Evolutionary conservation across 345 rosid species (phyloP), one percentile per base, ranked within the genome.

Genomic region (Aethionema arabicum): DNA sequence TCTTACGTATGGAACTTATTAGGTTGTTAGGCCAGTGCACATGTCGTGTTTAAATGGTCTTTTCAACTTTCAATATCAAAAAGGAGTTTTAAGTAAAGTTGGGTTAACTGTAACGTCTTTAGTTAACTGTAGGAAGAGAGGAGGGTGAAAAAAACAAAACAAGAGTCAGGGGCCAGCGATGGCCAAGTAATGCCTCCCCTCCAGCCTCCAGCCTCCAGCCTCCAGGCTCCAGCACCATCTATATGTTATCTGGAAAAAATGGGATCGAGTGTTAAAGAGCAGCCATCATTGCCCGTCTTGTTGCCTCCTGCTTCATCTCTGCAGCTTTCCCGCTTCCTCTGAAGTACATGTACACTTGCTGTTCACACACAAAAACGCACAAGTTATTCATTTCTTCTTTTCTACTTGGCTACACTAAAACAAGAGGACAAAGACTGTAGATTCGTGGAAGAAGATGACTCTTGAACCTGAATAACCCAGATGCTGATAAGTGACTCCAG

Each of bases 331-430:
- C 96, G 43, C 88, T 84, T 48, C 91, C 96, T 43, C 96, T 83
- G 84, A 88, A 86, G 69, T 88, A 88, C 96, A 86, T 86, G 83
- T 86, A 86, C 46, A 88, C 85, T 93, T 93, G 95, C 97, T 90
- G 96, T 80, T 80, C 42, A 33, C 64, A 15, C 33, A 57, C 55
- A 47, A n/a, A n/a, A n/a, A n/a, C n/a, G n/a, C 11, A 54, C 16
- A 29, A 32, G 39, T 49, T 50, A 48, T 40, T 41, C 21, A 55
- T 38, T 63, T 45, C 29, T 21, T 15, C 11, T 11, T 40, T 38
- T 11, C 11, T 31, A 30, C 41, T 9, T 15, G 9, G 14, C 27
- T 21, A 21, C 52, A 47, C 15, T 13, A 8, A 47, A 27, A 27
- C 52, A 14, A 12, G 8, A 15, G 7, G 15, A 35, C 27, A 21